Evolutionary conservation across 345 rosid species (phyloP).

Genomic region (Heritiera littoralis): DNA sequence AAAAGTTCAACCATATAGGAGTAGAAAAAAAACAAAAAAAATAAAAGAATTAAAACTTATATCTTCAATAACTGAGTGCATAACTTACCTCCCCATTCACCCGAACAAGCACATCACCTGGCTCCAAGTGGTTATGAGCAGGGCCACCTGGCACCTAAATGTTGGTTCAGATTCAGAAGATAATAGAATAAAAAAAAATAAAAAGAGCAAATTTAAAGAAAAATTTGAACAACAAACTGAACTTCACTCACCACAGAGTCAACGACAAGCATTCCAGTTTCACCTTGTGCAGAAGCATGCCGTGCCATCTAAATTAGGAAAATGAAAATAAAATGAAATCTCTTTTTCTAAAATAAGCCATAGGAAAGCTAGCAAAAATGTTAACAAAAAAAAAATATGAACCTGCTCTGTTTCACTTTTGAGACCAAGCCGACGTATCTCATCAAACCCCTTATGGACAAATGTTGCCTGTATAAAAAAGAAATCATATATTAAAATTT

Average conservation of each 20-base stretch:
- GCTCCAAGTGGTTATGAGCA: constrained; percentile 75
- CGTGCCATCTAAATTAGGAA: constrained; percentile 65
- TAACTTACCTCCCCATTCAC: constrained; percentile 83
- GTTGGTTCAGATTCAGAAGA: constrained; percentile 24
- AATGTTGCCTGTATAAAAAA: constrained; percentile 63
- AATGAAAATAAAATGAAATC: constrained; percentile 21
- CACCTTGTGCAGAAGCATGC: constrained; percentile 70
- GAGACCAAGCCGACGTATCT: constrained; percentile 94
- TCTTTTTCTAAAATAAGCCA: constrained; percentile 15
- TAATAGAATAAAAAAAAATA: not conserved
- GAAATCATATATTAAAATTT: not conserved
- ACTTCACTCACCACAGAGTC: constrained; percentile 77
- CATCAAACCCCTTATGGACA: constrained; percentile 95
- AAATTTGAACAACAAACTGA: not conserved
- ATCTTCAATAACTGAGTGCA: not conserved
- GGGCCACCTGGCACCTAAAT: constrained; percentile 96
- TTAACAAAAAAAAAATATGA: constrained; percentile 8
- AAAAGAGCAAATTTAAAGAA: constrained; percentile 4
- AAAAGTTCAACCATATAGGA: not conserved
- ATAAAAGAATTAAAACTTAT: not conserved
- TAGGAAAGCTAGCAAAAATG: constrained; percentile 7
- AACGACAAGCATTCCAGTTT: constrained; percentile 96
- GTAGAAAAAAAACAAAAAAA: not conserved
- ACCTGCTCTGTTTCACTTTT: constrained; percentile 90
- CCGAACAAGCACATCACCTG: constrained; percentile 92